A percentile compares a stretch with the other conserved stretches of the same genome.
Conservation (phyloP, 495 filamentous ascomycete genomes). For the Penicillium subrubescens region DNA sequence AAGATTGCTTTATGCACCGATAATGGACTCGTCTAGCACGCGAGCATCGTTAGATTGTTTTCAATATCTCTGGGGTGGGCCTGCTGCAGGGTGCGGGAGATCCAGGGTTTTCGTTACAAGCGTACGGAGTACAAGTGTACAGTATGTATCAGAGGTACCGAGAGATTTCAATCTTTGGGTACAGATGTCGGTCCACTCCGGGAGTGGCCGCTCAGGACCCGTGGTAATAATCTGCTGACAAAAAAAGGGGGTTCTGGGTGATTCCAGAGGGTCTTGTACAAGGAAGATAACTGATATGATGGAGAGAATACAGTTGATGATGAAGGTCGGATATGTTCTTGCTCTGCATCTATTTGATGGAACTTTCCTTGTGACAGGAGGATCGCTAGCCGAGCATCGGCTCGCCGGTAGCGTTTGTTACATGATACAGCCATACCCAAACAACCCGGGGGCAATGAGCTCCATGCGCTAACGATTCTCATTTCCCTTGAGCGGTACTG, state of each 20-base stretch:
- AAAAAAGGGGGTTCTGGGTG: not conserved
- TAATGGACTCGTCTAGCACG: not conserved
- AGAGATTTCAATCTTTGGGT: slow-evolving; percentile 3
- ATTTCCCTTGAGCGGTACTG: slow-evolving; percentile 8
- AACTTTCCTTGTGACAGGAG: not conserved
- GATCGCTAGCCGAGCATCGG: not conserved
- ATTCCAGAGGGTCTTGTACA: not conserved
- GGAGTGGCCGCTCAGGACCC: slow-evolving; percentile 21
- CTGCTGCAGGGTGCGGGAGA: not conserved
- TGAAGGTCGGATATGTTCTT: not conserved
- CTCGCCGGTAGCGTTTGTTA: not conserved
- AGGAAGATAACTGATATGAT: not conserved
- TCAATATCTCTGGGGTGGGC: not conserved
- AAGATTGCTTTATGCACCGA: not conserved
- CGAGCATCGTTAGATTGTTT: not conserved
- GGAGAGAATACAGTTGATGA: not conserved
- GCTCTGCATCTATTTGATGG: not conserved
- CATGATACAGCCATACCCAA: not conserved
- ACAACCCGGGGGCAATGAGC: slow-evolving; percentile 15
- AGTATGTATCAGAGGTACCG: not conserved
- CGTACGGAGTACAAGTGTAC: not conserved
- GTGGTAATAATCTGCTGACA: slow-evolving; percentile 11
- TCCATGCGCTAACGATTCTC: slow-evolving; percentile 12
- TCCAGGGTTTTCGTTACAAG: not conserved
- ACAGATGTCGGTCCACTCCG: slow-evolving; percentile 17